These are phyloP conservation scores for Maudiozyma barnettii DNA, from an alignment of 805 yeast genomes.

Conservation along the genomic window DNA sequence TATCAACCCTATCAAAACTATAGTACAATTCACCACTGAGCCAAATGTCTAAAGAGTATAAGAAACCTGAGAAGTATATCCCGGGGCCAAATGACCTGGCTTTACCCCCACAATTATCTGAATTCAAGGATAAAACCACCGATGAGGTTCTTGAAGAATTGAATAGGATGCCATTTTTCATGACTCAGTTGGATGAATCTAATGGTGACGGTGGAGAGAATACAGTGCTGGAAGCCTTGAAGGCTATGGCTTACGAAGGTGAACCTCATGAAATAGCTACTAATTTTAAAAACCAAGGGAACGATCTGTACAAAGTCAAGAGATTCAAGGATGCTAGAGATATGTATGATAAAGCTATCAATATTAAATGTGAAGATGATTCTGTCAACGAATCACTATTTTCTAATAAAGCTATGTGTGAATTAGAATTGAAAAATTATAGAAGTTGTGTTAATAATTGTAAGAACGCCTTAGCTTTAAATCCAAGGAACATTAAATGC, in stretches of 20 bases:
- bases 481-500: constrained; percentile 73
- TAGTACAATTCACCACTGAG: too few relatives aligned
- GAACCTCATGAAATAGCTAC: constrained; percentile 87
- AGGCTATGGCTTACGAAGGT: constrained; percentile 89
- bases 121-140: constrained; percentile 48
- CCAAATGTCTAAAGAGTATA: constrained; percentile 10
- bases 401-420: constrained; percentile 85
- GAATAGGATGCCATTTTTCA: constrained; percentile 83
- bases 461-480: constrained; percentile 52
- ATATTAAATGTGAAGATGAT: constrained; percentile 50
- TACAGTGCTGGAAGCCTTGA: constrained; percentile 71
- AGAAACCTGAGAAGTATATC: constrained; percentile 33
- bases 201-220: constrained; percentile 74
- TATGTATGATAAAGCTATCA: constrained; percentile 72
- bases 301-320: constrained; percentile 67
- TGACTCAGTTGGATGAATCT: constrained; percentile 74
- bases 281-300: constrained; percentile 88
- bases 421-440: constrained; percentile 74
- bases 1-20: too few relatives aligned
- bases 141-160: constrained; percentile 73
- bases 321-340: constrained; percentile 69
- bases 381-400: constrained; percentile 53
- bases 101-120: constrained; percentile 75
- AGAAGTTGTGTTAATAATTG: constrained; percentile 84
- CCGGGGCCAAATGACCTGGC: constrained; percentile 55